Base-by-base conservation (phyloP, 768 basidiomycete species). In the Trichaptum fuscoviolaceum region DNA sequence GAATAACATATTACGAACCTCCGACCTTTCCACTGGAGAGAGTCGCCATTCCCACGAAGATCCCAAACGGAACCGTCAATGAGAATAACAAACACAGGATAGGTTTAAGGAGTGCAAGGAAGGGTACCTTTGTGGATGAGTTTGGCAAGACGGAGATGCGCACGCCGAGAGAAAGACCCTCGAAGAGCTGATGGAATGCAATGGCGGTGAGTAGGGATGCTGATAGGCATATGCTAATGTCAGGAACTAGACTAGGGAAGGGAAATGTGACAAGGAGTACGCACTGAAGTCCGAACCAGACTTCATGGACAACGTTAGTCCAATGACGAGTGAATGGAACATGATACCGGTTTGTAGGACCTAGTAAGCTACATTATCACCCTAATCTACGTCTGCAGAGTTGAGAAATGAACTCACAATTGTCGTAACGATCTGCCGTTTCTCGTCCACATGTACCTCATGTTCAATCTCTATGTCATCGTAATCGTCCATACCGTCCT, bases 261-360 rank as follows among this genome's bases (percentile, higher is more conserved):
- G 68, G 35, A 20, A 1, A 7, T 18, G 66, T 12, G 20, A 67
- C 25, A 65, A 60, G 35, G 6, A 63, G 24, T 24, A 83, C 87
- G 66, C 67, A 91, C 91, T 82, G 68, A 93, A 92, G 64, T 92
- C 90, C 0, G 84, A 70, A 20, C 90, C 88, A 6, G 82, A 79
- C 4, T 89, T 85, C 65, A 93, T 84, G 1, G 90, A 83, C 23
- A 93, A 78, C 4, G 92, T 93, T 24, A 93, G 74, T 1, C 92
- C 92, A 66, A 94, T 91, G 35, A 93, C 85, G 60, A 94, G 73
- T 1, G 92, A 89, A 72, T 95, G 87, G 62, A 95, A 82, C 91
- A 95, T 90, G 71, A 96, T 92, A 60, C 94, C 86, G 1, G 90
- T 72, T 83, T 96, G 90, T 36, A 96, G 79, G 35, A 92, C 86